phyloP scores from a whole-genome alignment of 2,329 filamentous ascomycete species.

The Pleomassaria siparia region DNA sequence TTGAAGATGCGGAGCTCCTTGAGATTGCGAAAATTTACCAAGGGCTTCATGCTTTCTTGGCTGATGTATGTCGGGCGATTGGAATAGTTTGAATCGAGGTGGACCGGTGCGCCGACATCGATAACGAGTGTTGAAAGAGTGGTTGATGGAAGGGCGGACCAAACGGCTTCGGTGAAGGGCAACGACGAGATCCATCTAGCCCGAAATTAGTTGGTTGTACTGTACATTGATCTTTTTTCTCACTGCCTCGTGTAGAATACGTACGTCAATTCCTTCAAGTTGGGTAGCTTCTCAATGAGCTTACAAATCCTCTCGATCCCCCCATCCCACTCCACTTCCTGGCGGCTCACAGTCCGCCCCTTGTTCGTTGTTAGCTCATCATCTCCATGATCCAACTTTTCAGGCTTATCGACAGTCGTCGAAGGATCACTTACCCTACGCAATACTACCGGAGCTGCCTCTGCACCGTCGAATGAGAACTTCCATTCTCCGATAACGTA shows the following conservation, averaged over 20 bases:
- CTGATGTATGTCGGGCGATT: slow-evolving; percentile 25
- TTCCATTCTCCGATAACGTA: slow-evolving; percentile 31
- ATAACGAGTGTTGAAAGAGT: slow-evolving; percentile 31
- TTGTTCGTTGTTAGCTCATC: slow-evolving; percentile 6
- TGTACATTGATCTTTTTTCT: no score
- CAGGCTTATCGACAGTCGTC: background rate
- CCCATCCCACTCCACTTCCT: slow-evolving; percentile 17
- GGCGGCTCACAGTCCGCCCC: slow-evolving; percentile 1
- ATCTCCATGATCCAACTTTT: background rate
- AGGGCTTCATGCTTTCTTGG: slow-evolving; percentile 23
- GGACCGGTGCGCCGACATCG: slow-evolving; percentile 27
- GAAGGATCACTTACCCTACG: slow-evolving; percentile 9
- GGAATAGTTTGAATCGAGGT: slow-evolving; percentile 14
- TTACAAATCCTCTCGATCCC: slow-evolving; percentile 18
- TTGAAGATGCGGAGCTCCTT: slow-evolving; percentile 31
- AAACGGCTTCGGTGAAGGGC: slow-evolving; percentile 27
- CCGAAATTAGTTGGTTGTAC: slow-evolving; percentile 2
- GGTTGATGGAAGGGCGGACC: slow-evolving; percentile 18
- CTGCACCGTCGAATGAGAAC: slow-evolving; percentile 3
- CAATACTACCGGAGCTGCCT: slow-evolving; percentile 1
- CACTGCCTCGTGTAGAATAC: background rate
- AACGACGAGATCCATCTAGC: slow-evolving; percentile 32
- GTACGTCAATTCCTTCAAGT: slow-evolving; percentile 32
- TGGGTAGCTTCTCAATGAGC: slow-evolving; percentile 22
- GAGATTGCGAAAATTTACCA: slow-evolving; percentile 25